Evolutionary conservation across 176 grass and related monocot species (phyloP), one percentile per base, ranked within the genome.

Genomic region (Hordeum marinum): DNA sequence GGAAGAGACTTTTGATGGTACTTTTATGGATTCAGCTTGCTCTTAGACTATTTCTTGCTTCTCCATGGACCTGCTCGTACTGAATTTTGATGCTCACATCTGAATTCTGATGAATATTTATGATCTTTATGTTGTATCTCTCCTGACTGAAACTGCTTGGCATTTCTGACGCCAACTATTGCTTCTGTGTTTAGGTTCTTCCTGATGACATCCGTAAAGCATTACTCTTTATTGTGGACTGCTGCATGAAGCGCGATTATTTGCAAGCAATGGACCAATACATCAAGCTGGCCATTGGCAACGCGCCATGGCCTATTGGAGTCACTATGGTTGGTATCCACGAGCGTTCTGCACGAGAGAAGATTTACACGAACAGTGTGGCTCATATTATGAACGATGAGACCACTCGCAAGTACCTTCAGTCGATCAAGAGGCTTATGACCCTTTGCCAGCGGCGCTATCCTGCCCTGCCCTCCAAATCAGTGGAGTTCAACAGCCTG

Each of bases 271-370:
- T 94, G 94, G 94, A 99, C 46, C 88, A 85, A 72, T 99, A 96
- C 76, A 96, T 96, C 68, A 96, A 96, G 76, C 71, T 99, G 36
- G 89, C 91, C 21, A 99, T 99, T 72, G 94, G 96, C 23, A 99
- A 99, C 24, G 91, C 94, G 32, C 97, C 94, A 21, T 99, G 91
- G 92, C 97, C 97, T 46, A 96, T 99, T 66, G 94, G 97, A 68
- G 94, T 99, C 57, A 96, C 97, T 40, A 99, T 96, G 94, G 96
- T 99, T 79, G 94, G 90, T 54, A 96, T 96, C 88, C 97, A 96
- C 5, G 94, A 99, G 82, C 94, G 94, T 81, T 99, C 90, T 6
- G 94, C 94, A 0, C 91, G 90, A 54, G 91, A 96, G 85, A 99
- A 96, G 79, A 99, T 99, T 55, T 85, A 88, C 88, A 96, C 88